Evolutionary conservation across 192 early-diverging fungal species (phyloP), one percentile per base, ranked within the genome.

Genomic region (Podila minutissima): DNA sequence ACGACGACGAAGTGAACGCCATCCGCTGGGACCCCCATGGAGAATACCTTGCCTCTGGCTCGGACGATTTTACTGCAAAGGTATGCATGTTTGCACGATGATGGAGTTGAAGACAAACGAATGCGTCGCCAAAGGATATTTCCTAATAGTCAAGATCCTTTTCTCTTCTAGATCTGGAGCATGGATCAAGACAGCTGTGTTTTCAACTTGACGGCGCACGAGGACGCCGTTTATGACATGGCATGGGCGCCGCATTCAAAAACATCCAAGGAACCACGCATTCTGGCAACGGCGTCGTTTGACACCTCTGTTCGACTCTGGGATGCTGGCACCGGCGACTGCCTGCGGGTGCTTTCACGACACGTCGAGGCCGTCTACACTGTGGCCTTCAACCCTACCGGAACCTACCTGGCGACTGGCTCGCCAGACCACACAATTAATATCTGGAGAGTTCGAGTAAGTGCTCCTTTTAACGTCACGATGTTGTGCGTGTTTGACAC

Each of bases 301-400:
- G 97, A 97, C 82, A 89, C 87, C 10, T 92, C 93, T 3, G 88
- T 95, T 38, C 88, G 94, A 28, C 67, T 98, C 15, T 98, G 97
- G 97, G 96, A 98, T 84, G 91, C 92, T 3, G 79, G 86, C 19
- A 87, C 85, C 20, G 89, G 88, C 28, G 75, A 86, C 0, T 94
- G 93, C 74, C 37, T 94, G 28, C 91, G 92, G 28, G 88, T 90
- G 0, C 83, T 97, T 20, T 83, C 86, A n/a, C 86, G 87, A 9
- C 94, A 96, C 77, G 78, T 87, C 2, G 89, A 89, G 72, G 87
- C 92, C 31, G 91, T 96, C 6, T 89, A 92, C 59, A 89, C 88
- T 15, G 82, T 95, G 8, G 85, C 93, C 12, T 97, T 95, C 75
- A 95, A 89, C 67, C 88, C 94, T 7, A 88, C 93, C 77, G 94